Percentiles rank a stretch among this genome's conserved stretches.
These are phyloP conservation scores for Paecilomyces dactylethromorphus DNA, from an alignment of 2,329 filamentous ascomycete species.

Conservation along the genomic window DNA sequence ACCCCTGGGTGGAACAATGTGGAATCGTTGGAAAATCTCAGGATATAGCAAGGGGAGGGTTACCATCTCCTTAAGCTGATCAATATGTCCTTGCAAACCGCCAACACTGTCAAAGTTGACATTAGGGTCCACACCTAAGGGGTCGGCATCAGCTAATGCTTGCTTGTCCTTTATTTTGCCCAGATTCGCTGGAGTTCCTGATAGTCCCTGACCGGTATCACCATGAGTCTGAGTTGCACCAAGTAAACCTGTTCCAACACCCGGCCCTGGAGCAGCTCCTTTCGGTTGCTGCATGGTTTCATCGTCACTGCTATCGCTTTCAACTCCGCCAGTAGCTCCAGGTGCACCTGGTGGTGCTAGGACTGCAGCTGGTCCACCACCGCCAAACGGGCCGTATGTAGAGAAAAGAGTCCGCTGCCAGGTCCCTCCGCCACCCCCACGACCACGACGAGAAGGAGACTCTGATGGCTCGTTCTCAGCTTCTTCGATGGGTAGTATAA, in stretches of 20 bases:
- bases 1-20: conserved; percentile 88
- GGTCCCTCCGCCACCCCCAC: conserved; percentile 50
- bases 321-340: conserved; percentile 70
- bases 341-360: conserved; percentile 62
- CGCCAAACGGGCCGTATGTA: conserved; percentile 87
- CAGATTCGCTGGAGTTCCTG: conserved; percentile 69
- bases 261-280: conserved; percentile 41
- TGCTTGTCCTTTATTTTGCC: conserved; percentile 93
- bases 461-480: conserved; percentile 62
- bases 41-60: conserved; percentile 89
- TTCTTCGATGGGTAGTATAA: conserved; percentile 65
- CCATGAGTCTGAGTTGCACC: conserved; percentile 50
- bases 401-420: conserved; percentile 83
- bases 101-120: conserved; percentile 94
- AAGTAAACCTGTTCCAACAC: conserved; percentile 49
- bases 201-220: conserved; percentile 49
- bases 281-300: conserved; percentile 63
- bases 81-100: conserved; percentile 86
- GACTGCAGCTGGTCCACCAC: conserved; percentile 64
- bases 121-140: conserved; percentile 83
- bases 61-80: conserved; percentile 98
- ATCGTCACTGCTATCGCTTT: conserved; percentile 96
- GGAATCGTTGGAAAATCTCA: conserved; percentile 84
- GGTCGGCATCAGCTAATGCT: conserved; percentile 85
- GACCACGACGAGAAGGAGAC: conserved; percentile 62